A percentile compares a stretch with the other conserved stretches of the same genome.
phyloP scores from a whole-genome alignment of 495 filamentous ascomycete genomes.

The Penicillium roqueforti region DNA sequence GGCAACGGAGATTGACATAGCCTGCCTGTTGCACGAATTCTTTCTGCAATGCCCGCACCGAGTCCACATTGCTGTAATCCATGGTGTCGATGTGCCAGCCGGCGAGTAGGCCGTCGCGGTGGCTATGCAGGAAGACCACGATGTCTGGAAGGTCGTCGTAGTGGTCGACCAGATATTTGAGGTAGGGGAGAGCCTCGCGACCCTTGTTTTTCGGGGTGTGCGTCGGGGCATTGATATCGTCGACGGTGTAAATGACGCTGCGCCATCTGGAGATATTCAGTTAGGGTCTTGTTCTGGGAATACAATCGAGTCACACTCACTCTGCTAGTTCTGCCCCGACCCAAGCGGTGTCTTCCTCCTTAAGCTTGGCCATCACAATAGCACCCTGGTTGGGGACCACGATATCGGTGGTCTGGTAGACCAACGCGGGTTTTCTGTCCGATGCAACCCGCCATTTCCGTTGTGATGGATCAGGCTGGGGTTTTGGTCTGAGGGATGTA shows the following conservation, averaged over 20 bases:
- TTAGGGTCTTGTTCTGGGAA: neutral
- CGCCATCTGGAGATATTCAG: constrained; percentile 33
- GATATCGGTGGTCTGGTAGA: constrained; percentile 33
- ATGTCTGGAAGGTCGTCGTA: constrained; percentile 41
- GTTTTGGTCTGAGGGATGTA: constrained; percentile 14
- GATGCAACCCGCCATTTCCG: constrained; percentile 26
- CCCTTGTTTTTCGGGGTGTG: constrained; percentile 47
- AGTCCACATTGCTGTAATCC: constrained; percentile 43
- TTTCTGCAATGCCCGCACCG: constrained; percentile 35
- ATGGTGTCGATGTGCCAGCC: constrained; percentile 48
- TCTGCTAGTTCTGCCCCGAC: constrained; percentile 37
- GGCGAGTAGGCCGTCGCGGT: constrained; percentile 36
- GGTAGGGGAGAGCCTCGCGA: constrained; percentile 45
- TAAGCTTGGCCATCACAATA: constrained; percentile 41
- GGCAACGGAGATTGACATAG: constrained; percentile 43
- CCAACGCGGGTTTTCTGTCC: constrained; percentile 6
- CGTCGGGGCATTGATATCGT: constrained; percentile 32
- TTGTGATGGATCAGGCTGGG: constrained; percentile 16
- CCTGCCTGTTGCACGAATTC: constrained; percentile 36
- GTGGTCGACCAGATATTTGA: constrained; percentile 46
- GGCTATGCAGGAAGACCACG: constrained; percentile 44
- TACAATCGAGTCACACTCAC: constrained; percentile 22
- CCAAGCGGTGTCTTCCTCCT: constrained; percentile 40
- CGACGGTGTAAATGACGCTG: constrained; percentile 44
- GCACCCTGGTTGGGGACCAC: constrained; percentile 37